These are phyloP conservation scores for Linderniella brevidens DNA, from an alignment of 257 asterid genomes.

Conservation along the genomic window DNA sequence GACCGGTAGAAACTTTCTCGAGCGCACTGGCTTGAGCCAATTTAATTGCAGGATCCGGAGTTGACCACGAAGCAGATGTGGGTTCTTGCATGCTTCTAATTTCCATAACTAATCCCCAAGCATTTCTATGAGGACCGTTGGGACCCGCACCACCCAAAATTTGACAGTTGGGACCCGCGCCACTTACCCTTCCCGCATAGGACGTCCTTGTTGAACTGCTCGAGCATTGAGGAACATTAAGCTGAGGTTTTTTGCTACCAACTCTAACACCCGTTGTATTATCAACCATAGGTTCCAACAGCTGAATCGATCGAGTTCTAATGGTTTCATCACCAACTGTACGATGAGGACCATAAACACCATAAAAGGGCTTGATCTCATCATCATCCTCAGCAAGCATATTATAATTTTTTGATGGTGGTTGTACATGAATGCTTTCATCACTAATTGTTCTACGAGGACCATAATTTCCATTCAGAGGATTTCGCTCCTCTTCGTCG, in stretches of 20 bases:
- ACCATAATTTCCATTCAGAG: slow-evolving; percentile 63
- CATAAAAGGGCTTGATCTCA: slow-evolving; percentile 88
- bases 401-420: no score
- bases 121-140: slow-evolving; percentile 50
- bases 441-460: slow-evolving; percentile 72
- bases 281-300: slow-evolving; percentile 14
- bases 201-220: slow-evolving; percentile 27
- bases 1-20: slow-evolving; percentile 80
- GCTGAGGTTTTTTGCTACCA: slow-evolving; percentile 25
- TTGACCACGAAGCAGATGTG: slow-evolving; percentile 47
- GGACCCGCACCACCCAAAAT: slow-evolving; percentile 23
- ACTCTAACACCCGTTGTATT: slow-evolving; percentile 27
- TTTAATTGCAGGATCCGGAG: slow-evolving; percentile 57
- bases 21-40: slow-evolving; percentile 91
- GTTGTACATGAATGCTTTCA: slow-evolving; percentile 26
- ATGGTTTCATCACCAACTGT: neutral
- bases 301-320: neutral
- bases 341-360: slow-evolving; percentile 57
- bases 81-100: slow-evolving; percentile 32
- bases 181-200: slow-evolving; percentile 40
- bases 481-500: slow-evolving; percentile 94
- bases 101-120: slow-evolving; percentile 78
- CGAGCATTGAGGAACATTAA: slow-evolving; percentile 30
- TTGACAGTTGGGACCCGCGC: slow-evolving; percentile 24
- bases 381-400: slow-evolving; percentile 73